These are phyloP conservation scores for Aphanoascus verrucosus DNA, from an alignment of 2,329 filamentous ascomycete species.

Conservation along the genomic window DNA sequence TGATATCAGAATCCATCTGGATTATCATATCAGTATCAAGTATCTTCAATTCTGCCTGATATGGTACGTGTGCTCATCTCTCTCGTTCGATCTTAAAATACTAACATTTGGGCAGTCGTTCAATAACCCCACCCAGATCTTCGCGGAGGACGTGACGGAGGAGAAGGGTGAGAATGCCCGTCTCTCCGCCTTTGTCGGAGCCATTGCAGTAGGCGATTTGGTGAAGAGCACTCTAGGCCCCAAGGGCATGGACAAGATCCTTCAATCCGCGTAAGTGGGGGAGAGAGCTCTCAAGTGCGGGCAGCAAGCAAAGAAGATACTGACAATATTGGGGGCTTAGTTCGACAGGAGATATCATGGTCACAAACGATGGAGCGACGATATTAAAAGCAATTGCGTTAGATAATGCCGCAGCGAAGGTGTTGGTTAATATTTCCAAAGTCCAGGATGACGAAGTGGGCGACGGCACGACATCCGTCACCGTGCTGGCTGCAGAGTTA, in stretches of 20 bases:
- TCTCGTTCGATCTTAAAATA: background rate
- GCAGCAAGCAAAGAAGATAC: background rate
- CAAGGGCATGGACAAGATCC: slow-evolving; percentile 98
- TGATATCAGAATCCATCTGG: background rate
- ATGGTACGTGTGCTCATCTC: slow-evolving; percentile 13
- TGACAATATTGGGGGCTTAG: slow-evolving; percentile 35
- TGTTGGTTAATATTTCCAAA: slow-evolving; percentile 97
- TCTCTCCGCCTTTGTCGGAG: slow-evolving; percentile 94
- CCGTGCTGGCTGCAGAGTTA: slow-evolving; percentile 87
- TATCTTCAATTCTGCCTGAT: background rate
- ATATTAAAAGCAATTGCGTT: slow-evolving; percentile 97
- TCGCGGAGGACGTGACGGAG: slow-evolving; percentile 90
- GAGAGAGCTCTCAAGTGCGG: background rate
- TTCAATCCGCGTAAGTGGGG: slow-evolving; percentile 67
- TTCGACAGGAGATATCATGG: slow-evolving; percentile 93
- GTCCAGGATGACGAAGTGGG: slow-evolving; percentile 98
- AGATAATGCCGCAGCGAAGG: slow-evolving; percentile 96
- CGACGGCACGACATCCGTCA: slow-evolving; percentile 95
- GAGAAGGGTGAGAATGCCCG: slow-evolving; percentile 99
- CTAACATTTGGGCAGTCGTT: slow-evolving; percentile 21
- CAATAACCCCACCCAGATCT: slow-evolving; percentile 86
- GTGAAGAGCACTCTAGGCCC: slow-evolving; percentile 96
- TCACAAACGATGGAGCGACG: slow-evolving; percentile 96
- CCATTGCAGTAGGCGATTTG: slow-evolving; percentile 92
- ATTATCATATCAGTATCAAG: background rate